A percentile compares a stretch with the other conserved stretches of the same genome.
Evolutionary conservation across 495 filamentous ascomycete genomes (phyloP).

Genomic region (Neurospora sp.): DNA sequence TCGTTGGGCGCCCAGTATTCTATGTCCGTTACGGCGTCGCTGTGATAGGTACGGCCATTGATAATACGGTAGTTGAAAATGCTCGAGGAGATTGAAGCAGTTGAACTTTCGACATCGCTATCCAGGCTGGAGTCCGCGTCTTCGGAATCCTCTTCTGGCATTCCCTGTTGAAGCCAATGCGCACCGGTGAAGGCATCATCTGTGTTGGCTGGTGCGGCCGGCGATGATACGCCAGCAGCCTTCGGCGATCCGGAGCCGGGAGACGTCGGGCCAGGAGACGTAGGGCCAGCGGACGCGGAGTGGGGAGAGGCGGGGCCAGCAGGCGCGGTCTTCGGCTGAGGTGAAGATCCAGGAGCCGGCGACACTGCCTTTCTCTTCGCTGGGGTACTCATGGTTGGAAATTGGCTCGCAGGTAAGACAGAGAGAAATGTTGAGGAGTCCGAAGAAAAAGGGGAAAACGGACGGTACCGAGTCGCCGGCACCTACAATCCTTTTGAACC

Average conservation of each 20-base stretch:
- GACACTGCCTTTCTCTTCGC: not conserved
- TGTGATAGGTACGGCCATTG: slow-evolving; percentile 27
- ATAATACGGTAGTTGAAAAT: slow-evolving; percentile 32
- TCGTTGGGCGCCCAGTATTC: slow-evolving; percentile 17
- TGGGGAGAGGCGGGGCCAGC: no score
- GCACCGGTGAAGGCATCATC: not conserved
- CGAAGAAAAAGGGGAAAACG: not conserved
- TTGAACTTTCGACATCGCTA: slow-evolving; percentile 12
- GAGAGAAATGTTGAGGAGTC: not conserved
- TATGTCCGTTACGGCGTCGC: slow-evolving; percentile 1
- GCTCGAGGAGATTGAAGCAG: slow-evolving; percentile 31
- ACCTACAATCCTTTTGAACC: not conserved
- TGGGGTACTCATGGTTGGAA: not conserved
- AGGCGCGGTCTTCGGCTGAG: not conserved
- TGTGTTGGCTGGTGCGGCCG: not conserved
- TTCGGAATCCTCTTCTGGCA: not conserved
- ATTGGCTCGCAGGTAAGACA: not conserved
- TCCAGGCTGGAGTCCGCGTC: not conserved
- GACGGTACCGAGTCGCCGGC: not conserved
- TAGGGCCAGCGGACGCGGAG: not conserved
- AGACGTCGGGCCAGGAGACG: not conserved
- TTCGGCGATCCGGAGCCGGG: not conserved
- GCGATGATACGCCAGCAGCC: not conserved
- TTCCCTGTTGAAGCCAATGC: not conserved
- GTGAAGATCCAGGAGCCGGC: not conserved